These are phyloP conservation scores for Beta lomatogona DNA, from an alignment of 179 eudicot genomes.

Conservation along the genomic window DNA sequence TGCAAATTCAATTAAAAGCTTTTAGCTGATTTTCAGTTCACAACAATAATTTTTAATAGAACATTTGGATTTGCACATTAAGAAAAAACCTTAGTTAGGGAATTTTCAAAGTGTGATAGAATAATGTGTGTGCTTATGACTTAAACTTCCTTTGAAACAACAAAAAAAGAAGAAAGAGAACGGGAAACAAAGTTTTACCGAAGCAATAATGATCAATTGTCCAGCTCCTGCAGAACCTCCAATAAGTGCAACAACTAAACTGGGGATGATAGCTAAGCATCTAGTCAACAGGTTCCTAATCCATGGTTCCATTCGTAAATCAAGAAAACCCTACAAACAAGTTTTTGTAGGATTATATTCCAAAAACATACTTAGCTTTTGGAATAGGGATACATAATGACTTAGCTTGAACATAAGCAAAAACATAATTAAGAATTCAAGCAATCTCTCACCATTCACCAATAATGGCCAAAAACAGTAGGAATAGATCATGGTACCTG, in stretches of 20 bases:
- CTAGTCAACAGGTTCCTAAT: constrained; percentile 83
- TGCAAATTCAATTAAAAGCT: constrained; percentile 30
- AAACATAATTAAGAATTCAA: too few species aligned
- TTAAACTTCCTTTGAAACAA: neutral
- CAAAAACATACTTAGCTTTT: too few species aligned
- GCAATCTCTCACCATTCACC: too few species aligned
- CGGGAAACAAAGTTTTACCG: constrained; percentile 43
- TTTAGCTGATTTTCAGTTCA: neutral
- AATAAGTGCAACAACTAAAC: constrained; percentile 83
- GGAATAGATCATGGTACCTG: constrained; percentile 53
- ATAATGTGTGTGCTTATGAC: neutral
- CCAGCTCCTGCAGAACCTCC: constrained; percentile 98
- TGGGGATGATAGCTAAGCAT: constrained; percentile 90
- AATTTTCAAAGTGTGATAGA: neutral
- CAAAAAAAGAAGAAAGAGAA: neutral
- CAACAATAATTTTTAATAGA: neutral
- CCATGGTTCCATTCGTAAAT: constrained; percentile 88
- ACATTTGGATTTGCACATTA: neutral
- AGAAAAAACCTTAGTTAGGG: neutral
- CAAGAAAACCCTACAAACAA: constrained; percentile 60
- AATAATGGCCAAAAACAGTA: too few species aligned
- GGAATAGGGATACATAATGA: too few species aligned
- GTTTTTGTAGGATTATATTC: too few species aligned
- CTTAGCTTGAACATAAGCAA: too few species aligned
- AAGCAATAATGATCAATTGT: constrained; percentile 83